Base-by-base conservation (phyloP, 345 rosid genomes). In the Gossypium longicalyx region DNA sequence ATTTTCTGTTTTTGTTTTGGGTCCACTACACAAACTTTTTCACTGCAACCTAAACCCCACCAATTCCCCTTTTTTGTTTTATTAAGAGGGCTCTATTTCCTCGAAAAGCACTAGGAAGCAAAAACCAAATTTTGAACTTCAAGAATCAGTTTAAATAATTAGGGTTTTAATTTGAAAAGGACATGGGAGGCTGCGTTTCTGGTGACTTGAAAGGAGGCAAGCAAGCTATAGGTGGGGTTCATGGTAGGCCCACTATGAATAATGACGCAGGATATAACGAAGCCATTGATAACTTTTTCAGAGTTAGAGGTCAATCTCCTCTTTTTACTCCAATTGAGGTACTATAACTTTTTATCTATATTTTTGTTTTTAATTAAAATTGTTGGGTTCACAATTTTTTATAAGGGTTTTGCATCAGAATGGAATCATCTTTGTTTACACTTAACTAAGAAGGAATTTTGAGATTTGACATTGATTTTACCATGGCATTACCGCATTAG, bases 251-350 rank as follows among this genome's bases (percentile, higher is more conserved):
- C 78, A 54, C 71, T 4, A 9, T 65, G 52, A 51, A 49, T 43
- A 83, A 76, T 78, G 65, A 64, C 64, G 83, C 77, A 1, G 86
- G 76, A 3, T 83, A 66, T 44, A 83, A 88, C 71, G 97, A 89
- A 19, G 97, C 98, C n/a, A 83, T 91, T 53, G 95, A 91, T 68
- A 75, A 61, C 84, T 93, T 85, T 87, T 90, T 84, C 77, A 81
- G 83, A 68, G 82, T 87, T 17, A 86, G 79, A 20, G 96, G 96
- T 10, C 86, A 76, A 22, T 82, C 61, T 3, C 70, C 84, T 8
- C 93, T 90, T 59, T 82, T 82, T 73, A 84, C 93, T 2, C 93
- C 79, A 76, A 76, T 93, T 45, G 98, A 93, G 98, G 97, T 93
- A 57, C 27, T 57, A 63, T 25, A 2, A 12, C 15, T 27, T 62